These are phyloP conservation scores for Clonostachys chloroleuca DNA, from an alignment of 2,329 filamentous ascomycete genomes.

Conservation along the genomic window DNA sequence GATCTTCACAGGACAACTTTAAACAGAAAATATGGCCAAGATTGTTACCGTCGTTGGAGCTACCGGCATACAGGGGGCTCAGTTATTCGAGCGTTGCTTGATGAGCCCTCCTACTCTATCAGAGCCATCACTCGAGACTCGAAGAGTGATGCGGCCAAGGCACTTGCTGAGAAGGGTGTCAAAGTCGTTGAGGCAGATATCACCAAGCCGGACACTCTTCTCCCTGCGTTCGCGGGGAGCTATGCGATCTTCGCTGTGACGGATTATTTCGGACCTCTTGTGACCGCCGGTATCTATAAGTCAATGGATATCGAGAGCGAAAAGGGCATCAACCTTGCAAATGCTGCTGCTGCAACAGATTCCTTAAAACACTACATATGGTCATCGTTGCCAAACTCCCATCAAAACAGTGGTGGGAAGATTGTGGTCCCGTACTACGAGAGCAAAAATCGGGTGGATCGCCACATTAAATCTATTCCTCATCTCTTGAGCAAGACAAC, in stretches of 20 bases:
- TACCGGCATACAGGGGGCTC: conserved; percentile 34
- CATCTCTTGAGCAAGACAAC: conserved; percentile 29
- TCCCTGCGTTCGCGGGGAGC: conserved; percentile 20
- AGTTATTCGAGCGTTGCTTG: conserved; percentile 28
- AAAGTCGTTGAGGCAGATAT: conserved; percentile 24
- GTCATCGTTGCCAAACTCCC: conserved; percentile 34
- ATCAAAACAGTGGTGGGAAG: conserved; percentile 20
- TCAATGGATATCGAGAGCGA: conserved; percentile 26
- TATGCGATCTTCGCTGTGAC: conserved; percentile 23
- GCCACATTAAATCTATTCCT: conserved; percentile 25
- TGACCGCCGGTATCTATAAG: conserved; percentile 14
- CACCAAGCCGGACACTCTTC: conserved; percentile 19
- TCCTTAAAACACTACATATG: conserved; percentile 38
- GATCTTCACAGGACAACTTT: too few species aligned
- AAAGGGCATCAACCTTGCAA: conserved; percentile 34
- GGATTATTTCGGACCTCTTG: conserved; percentile 27
- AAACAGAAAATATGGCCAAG: not conserved
- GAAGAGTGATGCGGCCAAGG: conserved; percentile 17
- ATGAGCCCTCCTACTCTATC: conserved; percentile 24
- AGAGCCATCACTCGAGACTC: conserved; percentile 30
- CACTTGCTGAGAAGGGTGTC: conserved; percentile 21
- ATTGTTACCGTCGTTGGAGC: conserved; percentile 25
- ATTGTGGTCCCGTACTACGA: conserved; percentile 31
- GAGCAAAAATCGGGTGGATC: conserved; percentile 31
- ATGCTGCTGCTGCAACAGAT: conserved; percentile 25